These are phyloP conservation scores for Tuber magnatum DNA, from an alignment of 495 filamentous ascomycete species.

Conservation along the genomic window DNA sequence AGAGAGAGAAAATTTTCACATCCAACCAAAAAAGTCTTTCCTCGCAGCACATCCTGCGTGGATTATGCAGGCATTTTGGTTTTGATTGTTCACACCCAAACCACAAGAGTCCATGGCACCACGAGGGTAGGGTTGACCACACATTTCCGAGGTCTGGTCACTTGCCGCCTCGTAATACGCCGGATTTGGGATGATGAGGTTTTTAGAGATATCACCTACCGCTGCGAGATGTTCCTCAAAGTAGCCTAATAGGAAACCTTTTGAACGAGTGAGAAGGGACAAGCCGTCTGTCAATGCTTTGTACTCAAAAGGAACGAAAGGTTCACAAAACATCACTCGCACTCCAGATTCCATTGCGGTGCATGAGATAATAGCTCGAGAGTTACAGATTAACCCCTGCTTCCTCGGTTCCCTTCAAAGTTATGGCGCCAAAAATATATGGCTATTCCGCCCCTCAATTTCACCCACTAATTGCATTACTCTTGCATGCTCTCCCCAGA, in stretches of 20 bases:
- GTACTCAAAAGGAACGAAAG: not conserved
- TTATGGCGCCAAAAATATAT: not conserved
- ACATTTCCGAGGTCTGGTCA: not conserved
- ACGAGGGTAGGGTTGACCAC: not conserved
- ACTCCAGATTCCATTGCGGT: not conserved
- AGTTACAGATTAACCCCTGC: not conserved
- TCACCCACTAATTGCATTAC: not conserved
- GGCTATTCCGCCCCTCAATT: not conserved
- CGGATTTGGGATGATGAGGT: not conserved
- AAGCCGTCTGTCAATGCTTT: not conserved
- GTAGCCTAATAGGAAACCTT: not conserved
- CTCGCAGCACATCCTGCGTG: not conserved
- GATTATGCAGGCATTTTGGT: no score
- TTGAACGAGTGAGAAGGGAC: not conserved
- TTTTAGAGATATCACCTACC: not conserved
- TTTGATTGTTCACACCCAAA: not conserved
- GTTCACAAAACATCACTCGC: not conserved
- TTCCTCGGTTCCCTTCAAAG: not conserved
- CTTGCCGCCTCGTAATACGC: not conserved
- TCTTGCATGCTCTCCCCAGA: not conserved
- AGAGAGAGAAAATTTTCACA: not conserved
- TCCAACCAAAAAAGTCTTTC: not conserved
- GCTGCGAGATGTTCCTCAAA: not conserved
- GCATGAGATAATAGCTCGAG: not conserved
- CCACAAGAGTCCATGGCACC: not conserved